These are phyloP conservation scores for Leccinellum albellum DNA, from an alignment of 768 basidiomycete species.

Conservation along the genomic window DNA sequence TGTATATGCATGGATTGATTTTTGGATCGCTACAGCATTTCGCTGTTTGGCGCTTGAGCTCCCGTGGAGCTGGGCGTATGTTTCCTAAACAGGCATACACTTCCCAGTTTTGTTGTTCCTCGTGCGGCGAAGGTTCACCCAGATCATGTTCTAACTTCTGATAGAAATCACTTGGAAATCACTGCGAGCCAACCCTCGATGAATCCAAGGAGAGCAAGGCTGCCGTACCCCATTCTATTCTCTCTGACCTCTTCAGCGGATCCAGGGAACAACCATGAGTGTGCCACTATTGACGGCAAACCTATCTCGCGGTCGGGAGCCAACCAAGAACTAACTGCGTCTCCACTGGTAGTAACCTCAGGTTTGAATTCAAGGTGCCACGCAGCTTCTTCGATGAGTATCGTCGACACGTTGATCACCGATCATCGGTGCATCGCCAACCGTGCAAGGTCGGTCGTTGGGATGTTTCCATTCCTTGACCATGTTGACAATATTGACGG, in stretches of 20 bases:
- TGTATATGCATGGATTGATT: not conserved
- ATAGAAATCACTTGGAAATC: no score
- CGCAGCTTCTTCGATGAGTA: not conserved
- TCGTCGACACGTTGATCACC: not conserved
- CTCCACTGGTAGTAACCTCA: not conserved
- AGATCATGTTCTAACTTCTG: no score
- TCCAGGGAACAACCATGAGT: not conserved
- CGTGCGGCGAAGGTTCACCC: no score
- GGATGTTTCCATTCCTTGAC: not conserved
- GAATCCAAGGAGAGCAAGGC: not conserved
- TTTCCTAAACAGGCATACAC: not conserved
- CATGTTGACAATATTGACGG: not conserved
- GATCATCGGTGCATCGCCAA: not conserved
- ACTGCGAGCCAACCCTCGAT: not conserved
- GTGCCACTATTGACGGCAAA: not conserved
- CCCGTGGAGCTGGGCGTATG: no score
- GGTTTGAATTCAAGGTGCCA: not conserved
- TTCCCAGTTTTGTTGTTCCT: not conserved
- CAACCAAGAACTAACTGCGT: not conserved
- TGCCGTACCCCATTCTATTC: not conserved
- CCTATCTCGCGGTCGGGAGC: not conserved
- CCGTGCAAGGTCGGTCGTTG: not conserved
- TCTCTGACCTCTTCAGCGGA: not conserved
- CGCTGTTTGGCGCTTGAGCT: no score
- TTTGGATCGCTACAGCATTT: not conserved